Evolutionary conservation across 2,329 filamentous ascomycete genomes (phyloP), one percentile per base, ranked within the genome.

Genomic region (Ophiostoma sp.): DNA sequence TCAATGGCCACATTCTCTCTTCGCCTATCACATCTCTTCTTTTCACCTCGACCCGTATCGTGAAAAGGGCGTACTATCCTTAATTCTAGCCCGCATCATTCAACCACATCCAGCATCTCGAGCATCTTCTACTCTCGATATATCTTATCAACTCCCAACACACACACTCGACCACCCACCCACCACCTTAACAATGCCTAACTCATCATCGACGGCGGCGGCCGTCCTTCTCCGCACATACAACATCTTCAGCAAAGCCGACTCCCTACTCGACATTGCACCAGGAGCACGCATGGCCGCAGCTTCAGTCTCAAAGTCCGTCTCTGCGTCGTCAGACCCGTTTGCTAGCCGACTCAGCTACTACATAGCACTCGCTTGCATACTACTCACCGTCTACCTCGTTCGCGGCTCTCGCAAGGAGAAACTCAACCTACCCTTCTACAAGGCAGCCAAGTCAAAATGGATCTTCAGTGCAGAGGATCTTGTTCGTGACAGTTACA

Each of bases 381-480:
- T 83, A 28, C 66, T 85, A 12, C 55, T 85, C 5, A 79, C 79
- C 17, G 77, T 81, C 28, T 86, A 82, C 81, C 52, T 83, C n/a
- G 77, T 85, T n/a, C 80, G 80, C 71, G 75, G 79, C 19, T 77
- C 75, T 52, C 82, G 81, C 70, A 77, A 78, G 52, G 76, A 77
- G 48, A 75, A 76, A 12, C 70, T 78, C 36, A 79, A 82, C 12
- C 80, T 82, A 3, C 85, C 85, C 0, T 84, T 84, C 68, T 87
- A 85, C 78, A 83, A 85, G 75, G 85, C 85, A 0, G 81, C 84
- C 7, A 84, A 84, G 76, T 80, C 81, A 69, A 86, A 83, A 78
- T 87, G 85, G 85, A 85, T 87, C 76, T 86, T 87, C 70, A 82
- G 82, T 73, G 85, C 85, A 33, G 85, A 87, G 77, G 79, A 77